Evolutionary conservation across 2,329 filamentous ascomycete genomes (phyloP), one percentile per base, ranked within the genome.

Genomic region (Zalaria sp.): DNA sequence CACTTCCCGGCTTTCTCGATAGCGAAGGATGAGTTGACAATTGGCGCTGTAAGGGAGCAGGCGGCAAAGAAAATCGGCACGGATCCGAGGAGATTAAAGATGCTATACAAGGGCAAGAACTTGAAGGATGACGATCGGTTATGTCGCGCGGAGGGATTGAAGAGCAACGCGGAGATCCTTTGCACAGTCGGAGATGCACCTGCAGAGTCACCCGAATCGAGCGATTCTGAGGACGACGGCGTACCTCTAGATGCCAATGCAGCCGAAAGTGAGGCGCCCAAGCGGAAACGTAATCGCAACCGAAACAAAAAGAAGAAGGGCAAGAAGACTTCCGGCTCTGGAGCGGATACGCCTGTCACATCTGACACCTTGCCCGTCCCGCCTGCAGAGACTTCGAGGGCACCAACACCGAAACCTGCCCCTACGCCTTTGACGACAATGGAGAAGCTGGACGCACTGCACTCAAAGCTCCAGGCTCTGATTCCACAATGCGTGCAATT

Each of bases 1-100:
- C 78, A 81, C 53, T 88, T 88, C 53, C 80, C 83, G 0, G 79
- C 79, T 8, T 83, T 80, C 58, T 75, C 77, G 45, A 87, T 89
- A 53, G 79, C 77, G 44, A 79, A 84, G 55, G 82, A 81, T 37
- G 79, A 82, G 54, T 64, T 88, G 43, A 69, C 67, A 29, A 75
- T 86, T 29, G 63, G 68, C 41, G 79, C 83, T 51, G 69, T 88
- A 28, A 72, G 75, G 43, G 70, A 79, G 41, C 77, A 81, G n/a
- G 74, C 78, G 4, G 77, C 74, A 41, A 67, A 80, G 49, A 69
- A 83, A 56, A 73, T 76, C 40, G 61, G 84, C 28, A 67, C 72
- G 4, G 71, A 77, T 37, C 64, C 53, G 56, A 67, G 54, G 57
- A 64, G 70, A 37, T 66, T 86, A 55, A 82, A 79, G 58, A 68